Conservation (phyloP, 768 basidiomycete genomes). For the Calvatia gigantea region DNA sequence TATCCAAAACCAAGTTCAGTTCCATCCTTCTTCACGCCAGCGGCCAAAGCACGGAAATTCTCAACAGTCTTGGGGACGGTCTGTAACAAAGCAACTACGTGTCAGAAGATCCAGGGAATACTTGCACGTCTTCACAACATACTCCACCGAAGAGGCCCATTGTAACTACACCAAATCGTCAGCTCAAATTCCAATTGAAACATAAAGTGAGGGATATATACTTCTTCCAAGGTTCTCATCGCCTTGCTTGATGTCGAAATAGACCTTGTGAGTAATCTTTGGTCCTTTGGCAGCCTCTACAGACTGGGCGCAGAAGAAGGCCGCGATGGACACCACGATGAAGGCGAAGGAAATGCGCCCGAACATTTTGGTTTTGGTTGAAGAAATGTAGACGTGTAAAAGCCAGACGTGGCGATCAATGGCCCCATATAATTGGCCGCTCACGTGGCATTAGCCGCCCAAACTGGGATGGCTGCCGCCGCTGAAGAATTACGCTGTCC, state of each 20-base stretch:
- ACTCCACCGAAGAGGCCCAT: conserved; percentile 92
- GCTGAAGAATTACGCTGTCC: too few relatives aligned
- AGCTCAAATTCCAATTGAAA: conserved; percentile 8
- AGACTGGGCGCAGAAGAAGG: conserved; percentile 67
- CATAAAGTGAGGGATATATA: conserved; percentile 28
- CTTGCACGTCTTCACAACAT: conserved; percentile 21
- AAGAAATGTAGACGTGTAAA: conserved; percentile 17
- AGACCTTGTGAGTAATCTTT: conserved; percentile 88
- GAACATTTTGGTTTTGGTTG: conserved; percentile 45
- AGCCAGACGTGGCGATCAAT: conserved; percentile 24
- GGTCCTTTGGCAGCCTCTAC: conserved; percentile 85
- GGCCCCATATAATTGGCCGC: background rate
- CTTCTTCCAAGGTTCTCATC: conserved; percentile 81
- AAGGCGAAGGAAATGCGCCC: conserved; percentile 60
- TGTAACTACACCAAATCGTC: conserved; percentile 46
- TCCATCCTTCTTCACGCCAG: conserved; percentile 79
- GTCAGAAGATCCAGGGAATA: background rate
- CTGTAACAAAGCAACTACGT: conserved; percentile 32
- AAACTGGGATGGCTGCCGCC: background rate
- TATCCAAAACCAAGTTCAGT: conserved; percentile 82
- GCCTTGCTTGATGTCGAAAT: conserved; percentile 94
- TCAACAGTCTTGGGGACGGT: conserved; percentile 95
- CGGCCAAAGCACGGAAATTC: conserved; percentile 94
- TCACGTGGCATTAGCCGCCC: conserved; percentile 2
- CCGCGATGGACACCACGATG: conserved; percentile 57